Conservation (phyloP, 805 yeast genomes). For the Brettanomyces sp. region DNA sequence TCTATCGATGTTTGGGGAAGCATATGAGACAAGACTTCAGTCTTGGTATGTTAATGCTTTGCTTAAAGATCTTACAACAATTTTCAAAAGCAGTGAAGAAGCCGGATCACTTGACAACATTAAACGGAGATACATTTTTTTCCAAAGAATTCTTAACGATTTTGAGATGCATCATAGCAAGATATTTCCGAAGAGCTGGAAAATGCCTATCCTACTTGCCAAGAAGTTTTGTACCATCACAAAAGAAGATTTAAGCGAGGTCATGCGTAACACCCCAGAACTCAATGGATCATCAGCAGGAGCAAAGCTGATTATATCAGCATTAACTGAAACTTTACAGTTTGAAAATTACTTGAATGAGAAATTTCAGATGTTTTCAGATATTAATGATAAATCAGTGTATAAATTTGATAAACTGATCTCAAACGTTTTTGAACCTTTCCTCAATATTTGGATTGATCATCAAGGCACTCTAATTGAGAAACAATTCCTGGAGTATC, state of each 20-base stretch:
- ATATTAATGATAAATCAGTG: conserved; percentile 23
- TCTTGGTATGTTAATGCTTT: conserved; percentile 67
- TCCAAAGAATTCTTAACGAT: conserved; percentile 59
- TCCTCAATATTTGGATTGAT: conserved; percentile 73
- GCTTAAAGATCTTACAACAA: conserved; percentile 62
- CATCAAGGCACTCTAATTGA: conserved; percentile 66
- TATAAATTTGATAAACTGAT: conserved; percentile 32
- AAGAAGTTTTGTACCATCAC: conserved; percentile 61
- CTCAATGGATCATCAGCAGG: conserved; percentile 29
- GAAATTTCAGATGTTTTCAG: conserved; percentile 39
- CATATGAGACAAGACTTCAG: conserved; percentile 49
- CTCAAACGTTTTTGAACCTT: conserved; percentile 76
- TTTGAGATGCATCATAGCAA: conserved; percentile 38
- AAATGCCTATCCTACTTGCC: conserved; percentile 53
- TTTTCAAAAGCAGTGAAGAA: conserved; percentile 76
- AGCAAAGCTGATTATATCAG: conserved; percentile 55
- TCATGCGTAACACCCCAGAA: conserved; percentile 34
- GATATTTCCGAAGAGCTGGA: conserved; percentile 68
- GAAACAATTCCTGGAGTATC: conserved; percentile 54
- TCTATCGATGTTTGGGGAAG: conserved; percentile 52
- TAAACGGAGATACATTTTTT: conserved; percentile 70
- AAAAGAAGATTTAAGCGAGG: conserved; percentile 49
- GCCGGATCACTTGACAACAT: conserved; percentile 92
- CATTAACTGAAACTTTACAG: conserved; percentile 70
- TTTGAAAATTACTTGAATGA: conserved; percentile 69